These are phyloP conservation scores for Acanthamoeba lenticulata DNA, from an alignment of 208 protist genomes.

Conservation along the genomic window DNA sequence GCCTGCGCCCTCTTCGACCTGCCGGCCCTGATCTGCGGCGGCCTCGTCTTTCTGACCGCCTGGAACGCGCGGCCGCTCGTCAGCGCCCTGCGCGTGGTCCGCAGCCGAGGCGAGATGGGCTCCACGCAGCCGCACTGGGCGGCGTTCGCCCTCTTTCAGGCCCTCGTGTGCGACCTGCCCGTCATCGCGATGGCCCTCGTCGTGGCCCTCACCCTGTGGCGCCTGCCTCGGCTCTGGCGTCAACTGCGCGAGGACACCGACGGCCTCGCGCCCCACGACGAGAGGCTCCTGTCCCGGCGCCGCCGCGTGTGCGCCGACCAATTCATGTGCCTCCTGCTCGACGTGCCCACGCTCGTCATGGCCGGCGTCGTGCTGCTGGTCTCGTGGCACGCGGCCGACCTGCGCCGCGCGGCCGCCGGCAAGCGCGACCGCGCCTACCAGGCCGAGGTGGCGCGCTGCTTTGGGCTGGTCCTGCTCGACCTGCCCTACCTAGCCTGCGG, in stretches of 20 bases:
- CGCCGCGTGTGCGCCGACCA: neutral
- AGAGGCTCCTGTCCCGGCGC: neutral
- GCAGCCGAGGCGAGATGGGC: neutral
- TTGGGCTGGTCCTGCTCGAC: neutral
- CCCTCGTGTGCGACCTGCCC: neutral
- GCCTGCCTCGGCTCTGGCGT: neutral
- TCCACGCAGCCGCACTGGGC: neutral
- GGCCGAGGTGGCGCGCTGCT: neutral
- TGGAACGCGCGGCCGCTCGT: neutral
- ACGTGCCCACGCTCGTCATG: neutral
- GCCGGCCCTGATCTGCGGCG: neutral
- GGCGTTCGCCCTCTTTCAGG: neutral
- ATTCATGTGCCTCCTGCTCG: neutral
- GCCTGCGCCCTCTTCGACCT: neutral
- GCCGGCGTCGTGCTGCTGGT: neutral
- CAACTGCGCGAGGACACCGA: neutral
- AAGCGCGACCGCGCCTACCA: neutral
- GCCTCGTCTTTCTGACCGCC: neutral
- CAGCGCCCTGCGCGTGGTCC: no score
- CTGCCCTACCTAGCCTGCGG: neutral
- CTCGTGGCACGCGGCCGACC: neutral
- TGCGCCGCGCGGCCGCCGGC: neutral
- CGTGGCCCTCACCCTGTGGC: neutral
- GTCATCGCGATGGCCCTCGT: neutral
- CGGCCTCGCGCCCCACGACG: neutral